Percentiles rank a stretch among this genome's conserved stretches.
phyloP scores from a whole-genome alignment of 2,329 filamentous ascomycete genomes.

The Cercospora citrullina region DNA sequence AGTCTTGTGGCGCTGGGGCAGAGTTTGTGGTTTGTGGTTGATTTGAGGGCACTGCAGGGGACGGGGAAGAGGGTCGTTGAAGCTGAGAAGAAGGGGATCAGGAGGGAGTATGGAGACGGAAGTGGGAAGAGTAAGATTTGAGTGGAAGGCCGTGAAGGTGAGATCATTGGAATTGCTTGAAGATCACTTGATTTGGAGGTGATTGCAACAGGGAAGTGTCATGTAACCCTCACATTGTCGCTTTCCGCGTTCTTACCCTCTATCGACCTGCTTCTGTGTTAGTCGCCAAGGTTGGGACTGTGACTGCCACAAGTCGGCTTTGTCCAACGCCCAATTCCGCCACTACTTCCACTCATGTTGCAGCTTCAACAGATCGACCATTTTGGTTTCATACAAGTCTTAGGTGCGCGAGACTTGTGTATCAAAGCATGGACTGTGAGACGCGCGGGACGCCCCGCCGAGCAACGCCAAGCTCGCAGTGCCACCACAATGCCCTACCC shows the following conservation, averaged over 20 bases:
- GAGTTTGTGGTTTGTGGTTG: slow-evolving; percentile 24
- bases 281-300: too few species aligned
- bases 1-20: slow-evolving; percentile 20
- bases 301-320: too few species aligned
- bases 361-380: background rate
- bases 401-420: background rate
- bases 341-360: background rate
- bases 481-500: background rate
- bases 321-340: background rate
- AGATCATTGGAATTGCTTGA: background rate
- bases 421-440: background rate
- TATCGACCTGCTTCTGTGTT: too few species aligned
- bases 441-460: background rate
- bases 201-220: too few species aligned
- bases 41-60: background rate
- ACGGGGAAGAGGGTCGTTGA: background rate
- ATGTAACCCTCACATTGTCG: too few species aligned
- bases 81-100: slow-evolving; percentile 9
- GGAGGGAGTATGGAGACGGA: background rate
- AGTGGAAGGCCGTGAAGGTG: background rate
- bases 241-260: too few species aligned
- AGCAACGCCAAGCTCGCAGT: background rate
- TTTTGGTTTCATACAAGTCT: background rate
- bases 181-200: background rate
- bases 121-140: slow-evolving; percentile 11